Evolutionary conservation across 2,329 filamentous ascomycete species (phyloP), one percentile per base, ranked within the genome.

Genomic region (Aspergillus piperis): DNA sequence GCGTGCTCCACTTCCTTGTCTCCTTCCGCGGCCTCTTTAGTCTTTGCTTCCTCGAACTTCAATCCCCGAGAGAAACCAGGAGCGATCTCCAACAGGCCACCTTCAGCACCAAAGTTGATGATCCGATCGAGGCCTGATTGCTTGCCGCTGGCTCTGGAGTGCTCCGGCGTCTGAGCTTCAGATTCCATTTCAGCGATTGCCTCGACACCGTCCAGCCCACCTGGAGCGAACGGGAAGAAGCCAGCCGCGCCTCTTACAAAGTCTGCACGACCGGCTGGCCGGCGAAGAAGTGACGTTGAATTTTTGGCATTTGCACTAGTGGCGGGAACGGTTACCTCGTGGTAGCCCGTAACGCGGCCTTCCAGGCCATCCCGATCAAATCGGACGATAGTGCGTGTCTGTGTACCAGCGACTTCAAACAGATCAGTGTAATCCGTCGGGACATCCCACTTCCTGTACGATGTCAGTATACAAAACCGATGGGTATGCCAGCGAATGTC

Each of bases 271-370:
- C 87, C 88, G 13, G 91, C 94, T 3, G 94, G 94, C 72, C 96
- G 96, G 49, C 95, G 86, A 15, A 90, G 81, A 42, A 97, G 82
- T 5, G 92, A 96, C 0, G 93, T 98, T 2, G 92, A 97, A 72
- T 96, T 96, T 78, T 97, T 99, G 51, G 92, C 94, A 15, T 91
- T 97, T 15, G 90, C 91, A 69, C 90, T 96, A 70, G 88, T 90
- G 36, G 91, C 91, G 5, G 94, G 92, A 8, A 98, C 88, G 1
- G 95, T 97, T 54, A 98, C 91, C 74, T 97, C 95, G 72, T 89
- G 90, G 77, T 99, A 98, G 54, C 93, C 93, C 8, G 91, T 96
- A 23, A 99, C 94, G 55, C 90, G 86, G 21, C 95, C 95, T 77
- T 98, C 92, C 13, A 98, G 83, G 5, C 95, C 95, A 77, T 96